A percentile compares a stretch with the other conserved stretches of the same genome.
Conservation (phyloP, 805 yeast species). For the Saccharomycopsis fodiens region DNA sequence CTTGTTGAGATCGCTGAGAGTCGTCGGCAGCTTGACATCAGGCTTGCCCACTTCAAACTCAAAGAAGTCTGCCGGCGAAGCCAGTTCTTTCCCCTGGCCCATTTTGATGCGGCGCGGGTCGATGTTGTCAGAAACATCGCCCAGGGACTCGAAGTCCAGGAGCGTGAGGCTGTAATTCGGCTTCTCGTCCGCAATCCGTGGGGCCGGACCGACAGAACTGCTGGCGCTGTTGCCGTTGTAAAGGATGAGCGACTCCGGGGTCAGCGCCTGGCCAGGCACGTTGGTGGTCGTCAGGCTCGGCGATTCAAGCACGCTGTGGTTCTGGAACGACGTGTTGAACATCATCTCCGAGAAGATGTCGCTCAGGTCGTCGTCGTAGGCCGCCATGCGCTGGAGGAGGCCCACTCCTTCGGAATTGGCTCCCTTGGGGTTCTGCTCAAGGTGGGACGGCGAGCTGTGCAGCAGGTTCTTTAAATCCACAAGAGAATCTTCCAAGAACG, state of each 20-base stretch:
- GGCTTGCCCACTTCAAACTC: slow-evolving; percentile 12
- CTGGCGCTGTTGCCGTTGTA: slow-evolving; percentile 3
- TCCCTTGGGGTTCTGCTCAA: not conserved
- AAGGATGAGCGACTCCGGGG: slow-evolving; percentile 17
- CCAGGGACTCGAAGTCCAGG: slow-evolving; percentile 14
- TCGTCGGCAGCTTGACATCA: slow-evolving; percentile 5
- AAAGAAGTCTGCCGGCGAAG: slow-evolving; percentile 4
- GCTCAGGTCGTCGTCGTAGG: slow-evolving; percentile 9
- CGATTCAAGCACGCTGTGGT: slow-evolving; percentile 6
- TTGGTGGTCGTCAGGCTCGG: slow-evolving; percentile 13
- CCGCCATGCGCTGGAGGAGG: slow-evolving; percentile 13
- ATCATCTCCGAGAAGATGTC: slow-evolving; percentile 18
- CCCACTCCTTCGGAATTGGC: not conserved
- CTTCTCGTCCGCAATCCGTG: not conserved
- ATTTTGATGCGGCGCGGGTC: slow-evolving; percentile 13
- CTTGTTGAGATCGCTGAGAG: slow-evolving; percentile 10
- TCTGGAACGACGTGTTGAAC: slow-evolving; percentile 6
- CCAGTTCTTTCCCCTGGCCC: not conserved
- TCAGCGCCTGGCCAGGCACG: slow-evolving; percentile 11
- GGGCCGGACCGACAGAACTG: slow-evolving; percentile 2
- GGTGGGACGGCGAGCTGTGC: not conserved
- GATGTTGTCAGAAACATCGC: not conserved
- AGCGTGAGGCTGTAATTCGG: slow-evolving; percentile 6
- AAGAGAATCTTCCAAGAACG: slow-evolving; percentile 12
- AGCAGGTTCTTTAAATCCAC: slow-evolving; percentile 5